phyloP scores from a whole-genome alignment of 805 yeast species.

The Metahyphopichia silvanorum region DNA sequence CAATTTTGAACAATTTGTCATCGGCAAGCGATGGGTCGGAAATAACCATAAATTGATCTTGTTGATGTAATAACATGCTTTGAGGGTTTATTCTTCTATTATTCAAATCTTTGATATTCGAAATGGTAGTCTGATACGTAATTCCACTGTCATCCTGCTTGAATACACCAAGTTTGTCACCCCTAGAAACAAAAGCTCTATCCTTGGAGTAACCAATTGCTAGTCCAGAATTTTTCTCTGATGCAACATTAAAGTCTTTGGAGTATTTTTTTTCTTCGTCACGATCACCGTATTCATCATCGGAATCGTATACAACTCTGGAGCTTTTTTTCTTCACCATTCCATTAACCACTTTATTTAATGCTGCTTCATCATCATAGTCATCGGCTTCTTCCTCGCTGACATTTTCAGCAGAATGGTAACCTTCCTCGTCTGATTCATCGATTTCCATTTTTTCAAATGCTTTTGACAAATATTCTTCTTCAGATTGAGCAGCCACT shows the following conservation, averaged over 20 bases:
- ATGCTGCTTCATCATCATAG: conserved; percentile 7
- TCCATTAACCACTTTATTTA: conserved; percentile 1
- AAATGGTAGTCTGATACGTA: conserved; percentile 66
- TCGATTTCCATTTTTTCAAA: conserved; percentile 36
- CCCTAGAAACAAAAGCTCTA: conserved; percentile 77
- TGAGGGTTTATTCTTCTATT: conserved; percentile 53
- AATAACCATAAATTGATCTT: conserved; percentile 66
- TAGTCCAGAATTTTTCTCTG: conserved; percentile 57
- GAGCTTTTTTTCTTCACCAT: conserved; percentile 4
- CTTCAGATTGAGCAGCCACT: conserved; percentile 36
- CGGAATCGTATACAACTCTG: conserved; percentile 10
- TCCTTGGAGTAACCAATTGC: conserved; percentile 70
- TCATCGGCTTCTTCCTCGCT: conserved; percentile 22
- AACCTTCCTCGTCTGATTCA: conserved; percentile 15
- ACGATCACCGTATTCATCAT: conserved; percentile 34
- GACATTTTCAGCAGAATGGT: conserved; percentile 21
- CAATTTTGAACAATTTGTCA: conserved; percentile 64
- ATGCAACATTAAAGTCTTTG: conserved; percentile 13
- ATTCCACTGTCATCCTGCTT: conserved; percentile 52
- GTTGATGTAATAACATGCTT: conserved; percentile 72
- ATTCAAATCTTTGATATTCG: conserved; percentile 47
- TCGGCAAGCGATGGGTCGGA: conserved; percentile 25
- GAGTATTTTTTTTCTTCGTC: conserved; percentile 30
- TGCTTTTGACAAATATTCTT: conserved; percentile 56
- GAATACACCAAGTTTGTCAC: conserved; percentile 77